A percentile compares a stretch with the other conserved stretches of the same genome.
phyloP scores from a whole-genome alignment of 768 basidiomycete genomes.

The Amanita phalloides region DNA sequence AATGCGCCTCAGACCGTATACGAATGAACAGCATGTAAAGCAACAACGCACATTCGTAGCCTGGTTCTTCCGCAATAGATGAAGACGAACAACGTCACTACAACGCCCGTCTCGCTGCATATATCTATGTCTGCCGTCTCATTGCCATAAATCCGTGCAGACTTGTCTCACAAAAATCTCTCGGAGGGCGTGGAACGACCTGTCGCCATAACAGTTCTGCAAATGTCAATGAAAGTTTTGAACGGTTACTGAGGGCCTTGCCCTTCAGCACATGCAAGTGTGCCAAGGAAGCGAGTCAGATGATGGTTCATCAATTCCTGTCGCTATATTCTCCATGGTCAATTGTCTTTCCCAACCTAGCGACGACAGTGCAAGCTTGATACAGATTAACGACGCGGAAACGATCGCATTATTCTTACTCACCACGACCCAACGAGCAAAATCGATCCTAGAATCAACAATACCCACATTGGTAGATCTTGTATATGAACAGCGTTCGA shows the following conservation, averaged over 20 bases:
- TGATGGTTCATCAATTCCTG: constrained; percentile 14
- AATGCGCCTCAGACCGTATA: background rate
- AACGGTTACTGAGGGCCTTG: too few relatives aligned
- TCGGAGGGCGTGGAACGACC: too few relatives aligned
- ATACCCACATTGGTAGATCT: constrained; percentile 38
- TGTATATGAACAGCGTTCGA: constrained; percentile 37
- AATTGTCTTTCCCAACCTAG: constrained; percentile 25
- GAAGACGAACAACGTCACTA: constrained; percentile 36
- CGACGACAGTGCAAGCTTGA: constrained; percentile 24
- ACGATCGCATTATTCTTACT: constrained; percentile 21
- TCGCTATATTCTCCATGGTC: constrained; percentile 15
- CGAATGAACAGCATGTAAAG: background rate
- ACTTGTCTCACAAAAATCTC: too few relatives aligned
- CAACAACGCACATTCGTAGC: constrained; percentile 27
- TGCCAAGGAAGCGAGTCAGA: too few relatives aligned
- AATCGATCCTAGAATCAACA: background rate
- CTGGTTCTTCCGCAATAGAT: constrained; percentile 41
- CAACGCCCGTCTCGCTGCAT: constrained; percentile 36
- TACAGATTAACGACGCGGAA: background rate
- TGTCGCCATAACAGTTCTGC: too few relatives aligned
- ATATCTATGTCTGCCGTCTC: constrained; percentile 33
- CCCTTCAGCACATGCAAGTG: too few relatives aligned
- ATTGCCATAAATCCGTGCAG: background rate
- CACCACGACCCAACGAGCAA: constrained; percentile 16
- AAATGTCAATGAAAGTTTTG: too few relatives aligned